Base-by-base conservation (phyloP, 805 yeast species). In the Saitoella complicata region DNA sequence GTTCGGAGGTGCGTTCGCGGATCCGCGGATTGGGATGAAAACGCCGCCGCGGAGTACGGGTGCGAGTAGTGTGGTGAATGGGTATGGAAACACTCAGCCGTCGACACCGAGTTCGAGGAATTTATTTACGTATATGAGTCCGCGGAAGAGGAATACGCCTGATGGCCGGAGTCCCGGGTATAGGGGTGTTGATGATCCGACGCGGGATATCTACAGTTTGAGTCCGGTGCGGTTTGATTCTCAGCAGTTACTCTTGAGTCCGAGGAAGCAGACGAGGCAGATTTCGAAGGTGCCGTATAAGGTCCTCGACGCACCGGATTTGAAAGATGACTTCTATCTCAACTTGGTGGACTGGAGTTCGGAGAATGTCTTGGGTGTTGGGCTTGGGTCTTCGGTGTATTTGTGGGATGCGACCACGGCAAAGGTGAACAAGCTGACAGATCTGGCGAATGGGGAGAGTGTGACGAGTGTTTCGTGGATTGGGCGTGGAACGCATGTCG, bases 391-490 rank as follows among this genome's bases (percentile, higher is more conserved):
- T 3, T 60, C 69, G 4, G 78, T 73, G 0, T 80, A 73, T 55
- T 55, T 76, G 32, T 84, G 94, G 91, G 86, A 86, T 58, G 94
- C 94, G 1, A 67, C 76, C 7, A 75, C 85, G 0, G 95, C 94
- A 12, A 73, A 78, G 2, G 96, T 88, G 1, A 76, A 76, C 48
- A 72, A 86, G 52, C 68, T 91, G 35, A 82, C 94, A 55, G 83
- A 81, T 51, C 66, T 88, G 32, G 76, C 73, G 1, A 70, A 68
- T 36, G 69, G 70, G 50, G 95, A 87, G 53, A 65, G 68, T 41
- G 81, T 85, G 29, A 82, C 96, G 6, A 78, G 94, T 53, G 65
- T 88, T 36, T 76, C 82, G 45, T 91, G 98, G 98, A 83, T 88
- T 41, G 93, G 88, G 29, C 75, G 88, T 7, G 97, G 97, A 11